Evolutionary conservation across 352 stramenopile genomes (phyloP).

Genomic region (Phytopythium sindhum): DNA sequence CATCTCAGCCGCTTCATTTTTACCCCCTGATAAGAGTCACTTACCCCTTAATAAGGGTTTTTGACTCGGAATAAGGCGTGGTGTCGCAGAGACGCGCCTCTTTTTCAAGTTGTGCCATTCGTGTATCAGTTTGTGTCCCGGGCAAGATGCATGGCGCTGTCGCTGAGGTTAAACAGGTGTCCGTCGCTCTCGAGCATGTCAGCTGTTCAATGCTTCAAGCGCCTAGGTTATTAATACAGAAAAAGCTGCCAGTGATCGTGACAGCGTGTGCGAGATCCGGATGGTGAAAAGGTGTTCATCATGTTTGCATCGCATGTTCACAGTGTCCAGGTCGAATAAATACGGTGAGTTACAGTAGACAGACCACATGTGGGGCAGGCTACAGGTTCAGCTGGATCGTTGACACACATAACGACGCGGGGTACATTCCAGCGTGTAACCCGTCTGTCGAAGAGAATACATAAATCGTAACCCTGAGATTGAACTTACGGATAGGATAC

Average conservation of each 20-base stretch:
- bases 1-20: neutral
- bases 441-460: too few relatives aligned
- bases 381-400: neutral
- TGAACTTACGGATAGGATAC: too few relatives aligned
- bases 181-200: too few relatives aligned
- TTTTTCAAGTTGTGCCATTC: neutral
- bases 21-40: neutral
- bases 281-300: neutral
- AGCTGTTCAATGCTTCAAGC: too few relatives aligned
- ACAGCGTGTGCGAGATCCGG: neutral
- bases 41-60: neutral
- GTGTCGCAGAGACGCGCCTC: constrained; percentile 1
- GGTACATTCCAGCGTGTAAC: too few relatives aligned
- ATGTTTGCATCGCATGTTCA: too few relatives aligned
- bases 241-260: too few relatives aligned
- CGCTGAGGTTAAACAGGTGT: neutral
- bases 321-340: neutral
- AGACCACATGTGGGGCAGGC: neutral
- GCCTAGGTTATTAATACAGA: too few relatives aligned
- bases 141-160: neutral
- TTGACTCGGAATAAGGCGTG: neutral
- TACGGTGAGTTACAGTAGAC: neutral
- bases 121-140: neutral
- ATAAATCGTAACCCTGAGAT: too few relatives aligned
- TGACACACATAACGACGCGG: neutral